Evolutionary conservation across 805 yeast species (phyloP).

Genomic region (Lachancea waltii): DNA sequence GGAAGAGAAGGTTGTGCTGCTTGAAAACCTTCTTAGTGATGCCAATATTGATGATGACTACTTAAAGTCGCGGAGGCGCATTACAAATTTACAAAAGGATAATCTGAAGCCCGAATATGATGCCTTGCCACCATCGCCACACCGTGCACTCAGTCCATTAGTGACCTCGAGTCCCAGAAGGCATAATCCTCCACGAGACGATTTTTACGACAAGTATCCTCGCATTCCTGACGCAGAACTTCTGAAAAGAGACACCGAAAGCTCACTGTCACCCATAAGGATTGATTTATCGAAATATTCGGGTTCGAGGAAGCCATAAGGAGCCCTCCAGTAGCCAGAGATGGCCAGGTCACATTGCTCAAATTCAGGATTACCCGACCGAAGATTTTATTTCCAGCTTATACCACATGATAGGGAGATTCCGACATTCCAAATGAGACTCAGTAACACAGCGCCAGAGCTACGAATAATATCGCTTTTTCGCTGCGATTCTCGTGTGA

Average conservation of each 20-base stretch:
- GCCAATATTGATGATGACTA: slow-evolving; percentile 30
- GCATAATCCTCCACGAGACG: not conserved
- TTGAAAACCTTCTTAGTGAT: slow-evolving; percentile 29
- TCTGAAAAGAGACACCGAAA: slow-evolving; percentile 16
- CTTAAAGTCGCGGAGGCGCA: slow-evolving; percentile 29
- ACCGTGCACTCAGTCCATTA: slow-evolving; percentile 24
- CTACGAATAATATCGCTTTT: too few relatives aligned
- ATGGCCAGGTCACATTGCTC: too few relatives aligned
- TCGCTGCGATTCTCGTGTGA: too few relatives aligned
- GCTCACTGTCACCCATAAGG: slow-evolving; percentile 28
- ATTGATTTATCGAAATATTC: slow-evolving; percentile 27
- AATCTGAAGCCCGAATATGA: slow-evolving; percentile 25
- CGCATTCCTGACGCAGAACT: slow-evolving; percentile 29
- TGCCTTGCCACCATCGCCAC: slow-evolving; percentile 30
- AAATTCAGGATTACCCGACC: not conserved
- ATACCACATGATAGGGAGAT: slow-evolving; percentile 3
- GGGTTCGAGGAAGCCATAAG: not conserved
- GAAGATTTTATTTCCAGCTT: not conserved
- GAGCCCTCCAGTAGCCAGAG: not conserved
- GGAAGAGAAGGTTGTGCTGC: slow-evolving; percentile 25
- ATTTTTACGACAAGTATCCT: slow-evolving; percentile 28
- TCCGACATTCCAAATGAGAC: too few relatives aligned
- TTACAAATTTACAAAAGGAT: slow-evolving; percentile 28
- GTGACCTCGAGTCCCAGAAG: slow-evolving; percentile 32
- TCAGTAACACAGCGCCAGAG: too few relatives aligned